Base-by-base conservation (phyloP, 2,329 filamentous ascomycete genomes). In the Parascedosporium putredinis region DNA sequence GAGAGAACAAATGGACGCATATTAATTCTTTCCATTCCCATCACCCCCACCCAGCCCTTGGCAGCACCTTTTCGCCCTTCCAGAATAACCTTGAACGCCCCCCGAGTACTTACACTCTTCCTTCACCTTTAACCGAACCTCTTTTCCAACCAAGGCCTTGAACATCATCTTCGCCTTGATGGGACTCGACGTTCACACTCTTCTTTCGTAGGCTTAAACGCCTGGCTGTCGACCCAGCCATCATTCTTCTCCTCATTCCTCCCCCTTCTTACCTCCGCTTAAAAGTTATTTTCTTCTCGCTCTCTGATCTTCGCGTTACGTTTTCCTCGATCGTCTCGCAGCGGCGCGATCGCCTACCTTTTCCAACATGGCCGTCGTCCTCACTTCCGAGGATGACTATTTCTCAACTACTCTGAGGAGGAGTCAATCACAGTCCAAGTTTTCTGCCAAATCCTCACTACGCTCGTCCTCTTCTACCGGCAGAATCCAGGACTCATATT, bases 351-450 rank as follows among this genome's bases (percentile, higher is more conserved):
- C 20, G 14, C 22, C 38, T 43, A 5, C 38, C 18, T 2, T 12
- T 29, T 29, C 23, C 22, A 45, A 45, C n/a, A 45, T 45, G 42
- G 76, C 76, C 34, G 73, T 77, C 55, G 75, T 78, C 56, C 65
- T 80, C 53, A 61, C 71, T 40, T 73, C 76, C 14, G 78, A 82
- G 58, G 78, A 83, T 58, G 73, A 67, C 55, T 68, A 67, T 57
- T 76, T 70, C 42, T 65, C 75, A 45, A 62, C 71, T 22, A 23
- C 25, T 20, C 62, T 83, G 56, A 74, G 73, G 55, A 75, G 79
- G 52, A 81, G 79, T 10, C 76, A 80, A 55, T 83, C 79, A 3
- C 76, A 81, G 56, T 70, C 74, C 47, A 78, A 74, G 56, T 79
- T 83, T 50, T 62, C 67, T 53, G 64, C 71, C 7, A 66, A 65